Conservation (phyloP, 2,329 filamentous ascomycete genomes). For the Coleophoma crateriformis region DNA sequence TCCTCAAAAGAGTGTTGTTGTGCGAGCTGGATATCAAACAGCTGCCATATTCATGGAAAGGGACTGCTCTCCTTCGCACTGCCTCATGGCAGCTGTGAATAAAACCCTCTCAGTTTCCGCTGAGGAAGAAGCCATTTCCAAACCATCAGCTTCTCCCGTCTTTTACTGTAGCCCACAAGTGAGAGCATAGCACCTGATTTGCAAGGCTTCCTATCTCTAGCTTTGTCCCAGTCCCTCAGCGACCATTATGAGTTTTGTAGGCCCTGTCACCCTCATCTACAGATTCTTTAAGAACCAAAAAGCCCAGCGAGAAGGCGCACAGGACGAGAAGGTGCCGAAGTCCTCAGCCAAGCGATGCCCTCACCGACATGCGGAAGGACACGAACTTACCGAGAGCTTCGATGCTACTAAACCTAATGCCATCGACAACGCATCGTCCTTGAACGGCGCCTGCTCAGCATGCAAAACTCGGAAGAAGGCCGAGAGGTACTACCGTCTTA, state of each 20-base stretch:
- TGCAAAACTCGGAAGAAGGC: constrained; percentile 23
- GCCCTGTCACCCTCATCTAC: background rate
- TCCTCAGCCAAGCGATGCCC: no score
- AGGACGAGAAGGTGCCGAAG: background rate
- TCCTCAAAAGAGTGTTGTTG: background rate
- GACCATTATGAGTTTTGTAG: background rate
- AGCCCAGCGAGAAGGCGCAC: background rate
- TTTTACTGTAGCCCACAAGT: background rate
- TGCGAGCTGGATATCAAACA: background rate
- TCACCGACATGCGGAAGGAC: background rate
- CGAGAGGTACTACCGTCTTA: constrained; percentile 43
- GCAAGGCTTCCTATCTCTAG: background rate
- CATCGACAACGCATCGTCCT: background rate
- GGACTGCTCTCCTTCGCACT: background rate
- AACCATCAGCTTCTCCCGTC: background rate
- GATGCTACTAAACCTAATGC: background rate
- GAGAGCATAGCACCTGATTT: background rate
- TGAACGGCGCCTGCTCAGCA: constrained; percentile 2
- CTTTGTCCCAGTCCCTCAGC: background rate
- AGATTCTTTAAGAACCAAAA: background rate
- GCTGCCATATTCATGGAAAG: background rate
- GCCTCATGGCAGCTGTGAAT: background rate
- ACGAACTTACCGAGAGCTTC: background rate
- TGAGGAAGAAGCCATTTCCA: background rate
- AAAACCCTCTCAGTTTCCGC: background rate